phyloP scores from a whole-genome alignment of 2,329 filamentous ascomycete species.

The Cercospora sp. region DNA sequence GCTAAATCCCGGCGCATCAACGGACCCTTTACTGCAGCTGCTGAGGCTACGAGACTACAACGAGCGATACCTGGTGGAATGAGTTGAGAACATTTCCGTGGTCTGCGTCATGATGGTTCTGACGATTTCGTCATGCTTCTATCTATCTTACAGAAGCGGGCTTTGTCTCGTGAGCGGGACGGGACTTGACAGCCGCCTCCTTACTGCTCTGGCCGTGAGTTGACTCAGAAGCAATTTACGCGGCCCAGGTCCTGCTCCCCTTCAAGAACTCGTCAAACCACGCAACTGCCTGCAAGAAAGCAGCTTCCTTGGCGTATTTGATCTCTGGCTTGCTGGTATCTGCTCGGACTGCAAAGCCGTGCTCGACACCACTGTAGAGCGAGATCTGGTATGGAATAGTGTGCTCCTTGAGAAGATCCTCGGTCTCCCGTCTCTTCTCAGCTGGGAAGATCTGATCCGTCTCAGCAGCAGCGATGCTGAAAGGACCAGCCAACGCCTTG shows the following conservation, averaged over 20 bases:
- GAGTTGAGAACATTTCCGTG: not conserved
- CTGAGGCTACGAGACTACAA: not conserved
- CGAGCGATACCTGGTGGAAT: not conserved
- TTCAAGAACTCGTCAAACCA: slow-evolving; percentile 72
- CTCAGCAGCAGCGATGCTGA: slow-evolving; percentile 65
- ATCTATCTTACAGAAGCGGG: not conserved
- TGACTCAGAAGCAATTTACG: slow-evolving; percentile 17
- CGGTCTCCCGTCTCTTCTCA: slow-evolving; percentile 57
- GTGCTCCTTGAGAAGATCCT: slow-evolving; percentile 58
- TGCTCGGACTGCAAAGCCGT: slow-evolving; percentile 73
- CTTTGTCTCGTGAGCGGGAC: not conserved
- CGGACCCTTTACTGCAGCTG: not conserved
- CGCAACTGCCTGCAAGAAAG: slow-evolving; percentile 71
- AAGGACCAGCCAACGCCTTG: slow-evolving; percentile 55
- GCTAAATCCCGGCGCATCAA: not conserved
- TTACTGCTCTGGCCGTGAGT: not conserved
- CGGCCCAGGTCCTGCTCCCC: slow-evolving; percentile 27
- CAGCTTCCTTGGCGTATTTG: slow-evolving; percentile 76
- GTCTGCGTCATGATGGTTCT: not conserved
- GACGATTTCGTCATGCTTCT: not conserved
- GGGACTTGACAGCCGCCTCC: not conserved
- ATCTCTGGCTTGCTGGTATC: slow-evolving; percentile 59
- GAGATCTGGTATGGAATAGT: slow-evolving; percentile 70
- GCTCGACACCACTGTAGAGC: slow-evolving; percentile 68
- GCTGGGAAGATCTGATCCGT: slow-evolving; percentile 60